Percentiles rank a stretch among this genome's conserved stretches.
These are phyloP conservation scores for Ligustrum vulgare DNA, from an alignment of 257 asterid genomes.

Conservation along the genomic window DNA sequence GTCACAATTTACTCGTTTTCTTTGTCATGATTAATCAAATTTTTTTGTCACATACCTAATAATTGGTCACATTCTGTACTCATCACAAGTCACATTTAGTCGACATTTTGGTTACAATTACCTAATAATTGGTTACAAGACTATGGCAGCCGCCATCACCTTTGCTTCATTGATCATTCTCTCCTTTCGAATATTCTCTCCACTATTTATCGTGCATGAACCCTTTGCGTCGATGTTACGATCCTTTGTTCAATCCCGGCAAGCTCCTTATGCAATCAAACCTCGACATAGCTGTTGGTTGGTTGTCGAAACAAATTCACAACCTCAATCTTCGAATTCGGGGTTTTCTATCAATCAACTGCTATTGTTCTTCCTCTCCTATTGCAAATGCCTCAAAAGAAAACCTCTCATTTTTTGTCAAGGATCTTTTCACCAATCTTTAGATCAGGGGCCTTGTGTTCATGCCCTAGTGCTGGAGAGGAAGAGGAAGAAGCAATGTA, in stretches of 20 bases:
- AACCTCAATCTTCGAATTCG: conserved; percentile 81
- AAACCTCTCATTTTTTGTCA: conserved; percentile 58
- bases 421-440: conserved; percentile 74
- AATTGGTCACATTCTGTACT: too few relatives aligned
- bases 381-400: conserved; percentile 49
- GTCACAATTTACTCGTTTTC: too few relatives aligned
- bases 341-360: conserved; percentile 82
- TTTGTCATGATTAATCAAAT: too few relatives aligned
- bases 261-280: conserved; percentile 96
- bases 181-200: conserved; percentile 58
- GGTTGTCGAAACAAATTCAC: conserved; percentile 69
- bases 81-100: too few relatives aligned
- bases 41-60: too few relatives aligned
- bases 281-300: conserved; percentile 86
- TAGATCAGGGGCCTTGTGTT: conserved; percentile 91
- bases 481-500: too few relatives aligned
- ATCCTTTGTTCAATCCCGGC: conserved; percentile 52
- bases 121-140: too few relatives aligned
- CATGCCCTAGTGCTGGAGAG: too few relatives aligned
- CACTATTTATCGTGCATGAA: conserved; percentile 59
- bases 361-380: conserved; percentile 93
- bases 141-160: too few relatives aligned
- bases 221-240: conserved; percentile 53
- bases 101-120: too few relatives aligned
- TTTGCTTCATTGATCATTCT: conserved; percentile 46